Evolutionary conservation across 371 early-diverging fungal species (phyloP), one percentile per base, ranked within the genome.

Genomic region (Rhizopus delemar): DNA sequence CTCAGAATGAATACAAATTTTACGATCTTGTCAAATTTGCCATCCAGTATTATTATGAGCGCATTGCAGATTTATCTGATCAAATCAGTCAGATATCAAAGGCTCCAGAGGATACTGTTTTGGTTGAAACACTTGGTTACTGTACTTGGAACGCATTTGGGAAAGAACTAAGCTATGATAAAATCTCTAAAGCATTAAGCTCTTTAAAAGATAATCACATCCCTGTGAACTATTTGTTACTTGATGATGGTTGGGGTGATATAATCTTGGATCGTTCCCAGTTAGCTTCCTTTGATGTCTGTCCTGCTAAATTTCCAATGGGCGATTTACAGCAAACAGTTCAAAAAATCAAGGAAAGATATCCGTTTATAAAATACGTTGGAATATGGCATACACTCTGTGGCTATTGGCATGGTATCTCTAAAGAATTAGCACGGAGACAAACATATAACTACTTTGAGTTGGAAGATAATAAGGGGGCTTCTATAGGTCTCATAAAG

Each of bases 191-290:
- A n/a, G 64, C 62, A 12, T 15, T 78, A 15, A 29, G 52, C 0
- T 63, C 59, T 33, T 59, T 81, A 2, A 15, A 64, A 12, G 15
- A 43, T 6, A 12, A 38, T 8, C 41, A 66, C 0, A 64, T 81
- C 5, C 68, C 63, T n/a, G 50, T 80, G 15, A 50, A 35, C 7
- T 70, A 68, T 36, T n/a, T 81, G 4, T 51, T 81, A 4, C 32
- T 81, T 39, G 82, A 81, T 60, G 82, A 81, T 61, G 82, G 82
- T 5, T 81, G 82, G 82, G 71, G 71, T 51, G 12, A 57, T 4
- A 45, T 62, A 11, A 28, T 36, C 4, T 38, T 46, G 5, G 29
- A 8, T 4, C 12, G 43, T 5, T 41, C 15, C 16, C 51, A 56
- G 36, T 16, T 79, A 8, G 13, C 46, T 9, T 45, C 62, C 1